phyloP scores from a whole-genome alignment of 768 basidiomycete species.

The Rossbeevera mucosa region DNA sequence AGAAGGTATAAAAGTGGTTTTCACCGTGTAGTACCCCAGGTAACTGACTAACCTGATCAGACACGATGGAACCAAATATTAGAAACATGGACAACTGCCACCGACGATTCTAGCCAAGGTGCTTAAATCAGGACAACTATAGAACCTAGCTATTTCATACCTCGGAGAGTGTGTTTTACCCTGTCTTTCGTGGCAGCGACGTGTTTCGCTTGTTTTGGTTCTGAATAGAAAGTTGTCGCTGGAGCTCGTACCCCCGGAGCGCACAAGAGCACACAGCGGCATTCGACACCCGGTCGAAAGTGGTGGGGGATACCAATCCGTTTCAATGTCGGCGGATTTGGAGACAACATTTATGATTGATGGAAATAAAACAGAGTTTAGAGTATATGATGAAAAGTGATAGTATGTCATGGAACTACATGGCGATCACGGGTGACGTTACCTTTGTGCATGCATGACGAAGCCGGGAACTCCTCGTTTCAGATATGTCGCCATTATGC shows the following conservation, averaged over 20 bases:
- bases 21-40: constrained; percentile 85
- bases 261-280: constrained; percentile 82
- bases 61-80: not conserved
- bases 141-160: constrained; percentile 81
- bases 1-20: constrained; percentile 45
- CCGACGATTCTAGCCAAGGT: constrained; percentile 51
- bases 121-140: constrained; percentile 66
- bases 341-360: constrained; percentile 67
- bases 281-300: constrained; percentile 80
- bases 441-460: constrained; percentile 86
- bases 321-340: constrained; percentile 68
- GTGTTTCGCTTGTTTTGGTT: not conserved
- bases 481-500: constrained; percentile 76
- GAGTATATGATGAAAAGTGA: constrained; percentile 69
- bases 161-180: constrained; percentile 60
- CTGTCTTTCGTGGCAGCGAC: not conserved
- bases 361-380: constrained; percentile 72
- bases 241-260: constrained; percentile 84
- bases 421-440: constrained; percentile 66
- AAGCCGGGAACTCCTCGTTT: constrained; percentile 58
- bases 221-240: constrained; percentile 74
- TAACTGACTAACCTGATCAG: constrained; percentile 25
- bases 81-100: constrained; percentile 77
- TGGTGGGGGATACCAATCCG: constrained; percentile 69
- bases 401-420: constrained; percentile 81